Evolutionary conservation across 2,329 filamentous ascomycete species (phyloP), one percentile per base, ranked within the genome.

Genomic region (Aspergillaceae sp.): DNA sequence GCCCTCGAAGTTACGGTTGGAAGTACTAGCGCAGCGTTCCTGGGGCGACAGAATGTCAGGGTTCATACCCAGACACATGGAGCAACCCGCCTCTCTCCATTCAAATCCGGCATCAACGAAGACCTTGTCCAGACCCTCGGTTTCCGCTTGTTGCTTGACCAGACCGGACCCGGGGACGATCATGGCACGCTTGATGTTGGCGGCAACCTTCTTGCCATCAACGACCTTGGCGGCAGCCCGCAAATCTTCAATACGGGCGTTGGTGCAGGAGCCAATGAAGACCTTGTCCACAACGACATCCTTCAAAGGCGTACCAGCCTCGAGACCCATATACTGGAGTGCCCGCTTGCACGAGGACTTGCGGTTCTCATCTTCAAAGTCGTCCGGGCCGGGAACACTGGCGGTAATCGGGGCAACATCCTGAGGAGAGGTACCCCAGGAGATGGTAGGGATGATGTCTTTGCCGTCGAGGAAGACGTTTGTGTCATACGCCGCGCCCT

Each of bases 41-140:
- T 85, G 80, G 45, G 92, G 90, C 2, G 89, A 82, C 41, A 97
- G 79, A 53, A 98, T 97, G 66, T 98, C 92, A 0, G 92, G 91
- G 75, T 98, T 98, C 91, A 98, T 98, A 65, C 92, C 92, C 46
- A 98, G 78, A 66, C 92, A 97, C 92, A 98, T 98, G 52, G 87
- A 94, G 79, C 92, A 98, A 42, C 92, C 92, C 55, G 92, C 92
- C 73, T 98, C 92, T 64, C 92, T 82, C 91, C 91, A 97, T 67
- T 97, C 91, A 56, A 97, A 97, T 5, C 92, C 92, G 42, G 92
- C 90, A 51, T 94, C 87, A 6, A 73, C 63, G 69, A 98, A 97
- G 63, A 96, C 86, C 74, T 89, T 87, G 71, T 97, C 87, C 4
- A 98, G 81, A 44, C 91, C 91, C 69, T 97, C 92, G 2, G 79